Evolutionary conservation across 2,329 filamentous ascomycete genomes (phyloP), one percentile per base, ranked within the genome.

Genomic region (Diaporthe velutina): DNA sequence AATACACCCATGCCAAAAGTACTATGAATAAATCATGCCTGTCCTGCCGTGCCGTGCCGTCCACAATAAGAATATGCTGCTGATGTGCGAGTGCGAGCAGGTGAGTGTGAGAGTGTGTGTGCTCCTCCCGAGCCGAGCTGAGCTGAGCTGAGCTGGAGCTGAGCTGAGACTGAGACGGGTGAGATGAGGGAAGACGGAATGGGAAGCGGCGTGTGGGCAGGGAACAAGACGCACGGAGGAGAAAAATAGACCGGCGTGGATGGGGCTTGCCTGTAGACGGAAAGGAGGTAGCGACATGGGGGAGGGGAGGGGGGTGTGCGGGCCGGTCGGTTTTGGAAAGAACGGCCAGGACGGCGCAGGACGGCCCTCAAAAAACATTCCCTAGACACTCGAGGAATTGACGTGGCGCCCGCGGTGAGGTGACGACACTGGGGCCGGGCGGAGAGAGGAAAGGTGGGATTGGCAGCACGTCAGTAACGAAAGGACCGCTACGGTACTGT

Each of bases 381-480:
- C n/a, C 70, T 64, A 72, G 70, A 72, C 57, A 55, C 33, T 38
- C n/a, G n/a, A 52, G 48, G 48, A 74, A 66, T 74, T 72, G 68
- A 72, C 73, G 68, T 74, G 73, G 68, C 73, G 48, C 60, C 70
- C 57, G 45, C 38, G 70, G 66, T 54, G 58, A 72, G 68, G 68
- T 64, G 57, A 72, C 70, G 73, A 72, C 64, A 68, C 64, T 40
- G 48, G 45, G 48, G 64, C 64, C 64, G 30, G 64, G 45, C 48
- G 48, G 64, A 30, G 64, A 40, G 64, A 50, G 9, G 33, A 68
- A 30, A 54, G 45, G 64, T 50, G 48, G 64, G 64, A 67, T 52
- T 67, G 45, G 64, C 22, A 52, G 64, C 64, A 67, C 73, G 58
- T 72, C 73, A 72, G 57, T 38, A 28, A 45, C 19, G 30, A 71